Conservation (phyloP, 805 yeast species). For the Lipomyces chichibuensis region DNA sequence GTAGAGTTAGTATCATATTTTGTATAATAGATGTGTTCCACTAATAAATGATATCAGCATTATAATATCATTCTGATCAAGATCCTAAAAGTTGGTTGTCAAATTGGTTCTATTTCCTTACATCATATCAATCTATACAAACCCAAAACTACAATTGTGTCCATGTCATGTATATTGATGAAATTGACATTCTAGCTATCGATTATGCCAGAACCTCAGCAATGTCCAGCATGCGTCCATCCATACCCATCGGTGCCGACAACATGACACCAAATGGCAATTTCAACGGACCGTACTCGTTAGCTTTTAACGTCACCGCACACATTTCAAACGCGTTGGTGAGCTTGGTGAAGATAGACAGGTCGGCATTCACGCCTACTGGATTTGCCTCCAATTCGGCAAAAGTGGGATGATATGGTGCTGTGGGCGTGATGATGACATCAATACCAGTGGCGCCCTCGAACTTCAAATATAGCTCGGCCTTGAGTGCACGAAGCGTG, state of each 20-base stretch:
- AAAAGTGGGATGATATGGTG: constrained; percentile 24
- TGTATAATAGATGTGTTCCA: not conserved
- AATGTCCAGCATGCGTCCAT: constrained; percentile 32
- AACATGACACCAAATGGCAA: constrained; percentile 28
- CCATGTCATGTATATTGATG: no score
- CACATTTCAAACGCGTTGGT: constrained; percentile 30
- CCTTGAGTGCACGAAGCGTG: constrained; percentile 23
- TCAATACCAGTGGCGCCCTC: constrained; percentile 31
- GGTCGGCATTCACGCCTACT: constrained; percentile 13
- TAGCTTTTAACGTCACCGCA: constrained; percentile 19
- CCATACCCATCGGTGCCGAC: constrained; percentile 35
- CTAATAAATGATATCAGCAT: not conserved
- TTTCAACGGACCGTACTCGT: constrained; percentile 9
- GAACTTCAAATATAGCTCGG: constrained; percentile 24
- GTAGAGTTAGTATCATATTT: not conserved
- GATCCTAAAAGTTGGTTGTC: not conserved
- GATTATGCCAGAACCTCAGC: constrained; percentile 21
- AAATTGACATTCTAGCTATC: not conserved
- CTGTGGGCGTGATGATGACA: constrained; percentile 29
- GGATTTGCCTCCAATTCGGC: constrained; percentile 14
- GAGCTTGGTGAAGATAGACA: constrained; percentile 22
- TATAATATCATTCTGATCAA: not conserved
- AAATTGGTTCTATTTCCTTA: not conserved
- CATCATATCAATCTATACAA: not conserved
- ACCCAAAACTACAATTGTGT: not conserved